Evolutionary conservation across 306 rosid species (phyloP).

Genomic region (Prunus kanzakura): DNA sequence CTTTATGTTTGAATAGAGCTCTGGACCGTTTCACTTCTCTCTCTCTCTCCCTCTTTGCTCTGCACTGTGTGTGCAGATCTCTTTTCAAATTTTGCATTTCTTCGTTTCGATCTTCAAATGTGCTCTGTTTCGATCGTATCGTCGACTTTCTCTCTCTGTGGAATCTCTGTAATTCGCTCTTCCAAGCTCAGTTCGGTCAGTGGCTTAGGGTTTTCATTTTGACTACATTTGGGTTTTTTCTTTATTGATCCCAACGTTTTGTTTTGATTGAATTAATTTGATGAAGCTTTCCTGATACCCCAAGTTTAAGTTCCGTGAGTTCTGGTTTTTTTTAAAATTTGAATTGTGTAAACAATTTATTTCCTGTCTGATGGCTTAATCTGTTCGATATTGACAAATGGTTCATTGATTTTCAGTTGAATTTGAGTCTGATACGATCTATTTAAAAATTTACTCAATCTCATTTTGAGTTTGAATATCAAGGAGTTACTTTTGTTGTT

Average conservation of each 20-base stretch:
- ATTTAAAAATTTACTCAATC: neutral
- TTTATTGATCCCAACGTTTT: neutral
- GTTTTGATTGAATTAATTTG: neutral
- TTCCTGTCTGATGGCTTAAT: neutral
- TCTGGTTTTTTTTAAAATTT: neutral
- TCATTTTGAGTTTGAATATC: neutral
- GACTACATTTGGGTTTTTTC: neutral
- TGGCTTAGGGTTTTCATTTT: constrained; percentile 3
- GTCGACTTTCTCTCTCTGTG: neutral
- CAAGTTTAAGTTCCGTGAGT: neutral
- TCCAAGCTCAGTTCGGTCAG: constrained; percentile 41
- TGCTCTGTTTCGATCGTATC: constrained; percentile 21
- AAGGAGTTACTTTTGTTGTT: neutral
- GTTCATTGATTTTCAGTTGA: constrained; percentile 5
- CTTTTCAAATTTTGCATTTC: neutral
- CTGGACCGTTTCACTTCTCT: constrained; percentile 41
- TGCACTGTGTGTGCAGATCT: constrained; percentile 28
- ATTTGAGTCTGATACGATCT: neutral
- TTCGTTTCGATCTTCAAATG: constrained; percentile 45
- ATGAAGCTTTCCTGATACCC: neutral
- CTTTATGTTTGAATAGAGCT: constrained; percentile 68
- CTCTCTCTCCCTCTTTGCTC: neutral
- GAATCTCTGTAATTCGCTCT: constrained; percentile 22
- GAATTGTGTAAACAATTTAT: neutral
- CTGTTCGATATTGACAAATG: neutral